These are phyloP conservation scores for Trichoderma semiorbis DNA, from an alignment of 2,329 filamentous ascomycete species.

Conservation along the genomic window DNA sequence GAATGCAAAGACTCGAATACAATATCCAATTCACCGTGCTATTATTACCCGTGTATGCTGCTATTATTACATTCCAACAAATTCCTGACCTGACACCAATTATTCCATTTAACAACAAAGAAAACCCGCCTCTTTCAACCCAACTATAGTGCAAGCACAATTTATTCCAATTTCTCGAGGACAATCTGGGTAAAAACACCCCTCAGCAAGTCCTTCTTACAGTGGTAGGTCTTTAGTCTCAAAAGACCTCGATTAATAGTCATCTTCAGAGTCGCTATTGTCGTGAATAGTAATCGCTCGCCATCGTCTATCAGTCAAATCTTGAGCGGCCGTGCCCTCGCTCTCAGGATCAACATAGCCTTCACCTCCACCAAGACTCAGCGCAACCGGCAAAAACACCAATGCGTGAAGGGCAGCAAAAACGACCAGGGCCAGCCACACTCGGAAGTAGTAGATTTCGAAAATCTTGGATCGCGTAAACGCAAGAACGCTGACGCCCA, in stretches of 20 bases:
- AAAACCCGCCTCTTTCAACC: neutral
- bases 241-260: conserved; percentile 27
- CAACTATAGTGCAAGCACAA: neutral
- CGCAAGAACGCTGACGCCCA: conserved; percentile 87
- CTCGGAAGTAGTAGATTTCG: conserved; percentile 97
- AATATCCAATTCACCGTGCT: neutral
- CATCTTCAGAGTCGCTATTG: conserved; percentile 69
- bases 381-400: conserved; percentile 83
- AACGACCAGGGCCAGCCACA: conserved; percentile 88
- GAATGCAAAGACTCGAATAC: neutral
- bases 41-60: neutral
- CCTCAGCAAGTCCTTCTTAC: neutral
- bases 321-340: conserved; percentile 85
- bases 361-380: conserved; percentile 80
- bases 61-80: neutral
- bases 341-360: conserved; percentile 86
- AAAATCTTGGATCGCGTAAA: conserved; percentile 98
- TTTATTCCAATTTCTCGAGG: neutral
- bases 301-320: conserved; percentile 75
- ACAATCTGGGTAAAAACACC: neutral
- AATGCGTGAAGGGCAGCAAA: conserved; percentile 87
- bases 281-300: conserved; percentile 75
- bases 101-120: neutral
- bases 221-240: neutral
- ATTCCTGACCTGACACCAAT: neutral